A percentile compares a stretch with the other conserved stretches of the same genome.
These are phyloP conservation scores for Phytophthora sojae DNA, from an alignment of 352 stramenopile species.

Conservation along the genomic window DNA sequence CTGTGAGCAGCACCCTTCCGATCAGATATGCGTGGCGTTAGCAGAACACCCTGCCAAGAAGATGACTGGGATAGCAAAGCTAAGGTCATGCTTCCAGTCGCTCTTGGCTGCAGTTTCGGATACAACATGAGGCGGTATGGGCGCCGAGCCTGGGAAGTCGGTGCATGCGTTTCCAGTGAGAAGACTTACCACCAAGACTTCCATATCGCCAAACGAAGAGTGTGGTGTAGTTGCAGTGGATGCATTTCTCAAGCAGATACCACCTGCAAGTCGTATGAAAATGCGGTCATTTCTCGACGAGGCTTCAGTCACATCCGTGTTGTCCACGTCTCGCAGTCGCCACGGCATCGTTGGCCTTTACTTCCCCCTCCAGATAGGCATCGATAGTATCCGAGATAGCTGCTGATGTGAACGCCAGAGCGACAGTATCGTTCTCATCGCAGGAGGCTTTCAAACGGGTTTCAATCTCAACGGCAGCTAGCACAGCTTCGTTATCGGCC, in stretches of 20 bases:
- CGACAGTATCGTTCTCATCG: constrained; percentile 28
- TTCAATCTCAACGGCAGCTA: constrained; percentile 10
- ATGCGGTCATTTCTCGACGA: constrained; percentile 16
- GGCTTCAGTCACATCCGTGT: constrained; percentile 6
- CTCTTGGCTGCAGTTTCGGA: not conserved
- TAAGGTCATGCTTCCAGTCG: constrained; percentile 13
- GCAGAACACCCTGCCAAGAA: constrained; percentile 47
- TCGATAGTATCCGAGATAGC: constrained; percentile 8
- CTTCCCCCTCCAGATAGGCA: constrained; percentile 22
- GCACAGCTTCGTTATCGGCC: constrained; percentile 4
- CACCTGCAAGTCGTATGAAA: constrained; percentile 30
- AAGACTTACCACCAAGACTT: constrained; percentile 21
- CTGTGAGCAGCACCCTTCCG: not conserved
- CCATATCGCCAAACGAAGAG: not conserved
- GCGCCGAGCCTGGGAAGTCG: not conserved
- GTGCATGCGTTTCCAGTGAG: constrained; percentile 17
- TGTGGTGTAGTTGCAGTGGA: not conserved
- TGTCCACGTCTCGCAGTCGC: constrained; percentile 11
- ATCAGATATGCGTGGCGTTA: not conserved
- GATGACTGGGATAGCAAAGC: constrained; percentile 40
- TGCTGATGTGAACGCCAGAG: constrained; percentile 30
- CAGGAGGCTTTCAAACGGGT: constrained; percentile 18
- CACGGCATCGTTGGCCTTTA: constrained; percentile 1
- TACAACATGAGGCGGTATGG: not conserved
- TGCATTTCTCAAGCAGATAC: constrained; percentile 27